These are phyloP conservation scores for Erythrobasidium yunnanense DNA, from an alignment of 768 basidiomycete species.

Conservation along the genomic window DNA sequence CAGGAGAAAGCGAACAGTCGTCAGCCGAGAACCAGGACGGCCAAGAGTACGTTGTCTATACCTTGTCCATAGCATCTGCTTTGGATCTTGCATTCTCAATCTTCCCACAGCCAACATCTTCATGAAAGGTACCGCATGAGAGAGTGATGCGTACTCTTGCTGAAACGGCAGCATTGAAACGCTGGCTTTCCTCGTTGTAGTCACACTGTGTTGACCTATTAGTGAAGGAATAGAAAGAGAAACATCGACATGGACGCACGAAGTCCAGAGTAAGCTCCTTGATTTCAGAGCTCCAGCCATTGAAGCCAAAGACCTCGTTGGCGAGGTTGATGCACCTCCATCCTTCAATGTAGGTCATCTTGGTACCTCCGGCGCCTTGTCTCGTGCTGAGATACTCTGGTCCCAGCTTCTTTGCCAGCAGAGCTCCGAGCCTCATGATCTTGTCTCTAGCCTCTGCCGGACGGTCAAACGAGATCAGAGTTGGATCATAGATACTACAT, in stretches of 20 bases:
- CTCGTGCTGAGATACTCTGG: constrained; percentile 86
- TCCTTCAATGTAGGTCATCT: constrained; percentile 87
- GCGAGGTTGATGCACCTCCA: constrained; percentile 98
- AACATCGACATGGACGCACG: constrained; percentile 36
- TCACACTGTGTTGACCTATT: constrained; percentile 51
- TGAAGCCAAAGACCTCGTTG: constrained; percentile 96
- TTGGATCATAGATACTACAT: too few relatives aligned
- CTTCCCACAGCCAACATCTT: constrained; percentile 85
- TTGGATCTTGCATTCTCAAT: constrained; percentile 77
- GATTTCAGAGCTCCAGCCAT: constrained; percentile 46
- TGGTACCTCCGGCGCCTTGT: constrained; percentile 66
- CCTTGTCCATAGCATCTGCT: constrained; percentile 81
- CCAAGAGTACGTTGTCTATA: too few relatives aligned
- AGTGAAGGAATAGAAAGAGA: neutral
- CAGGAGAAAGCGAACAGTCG: too few relatives aligned
- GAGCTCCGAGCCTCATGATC: constrained; percentile 50
- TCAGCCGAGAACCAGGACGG: too few relatives aligned
- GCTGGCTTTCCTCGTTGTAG: constrained; percentile 53
- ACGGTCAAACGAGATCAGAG: too few relatives aligned
- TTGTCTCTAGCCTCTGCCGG: constrained; percentile 34
- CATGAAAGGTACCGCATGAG: constrained; percentile 75
- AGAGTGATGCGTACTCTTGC: constrained; percentile 80
- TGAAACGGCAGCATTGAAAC: constrained; percentile 64
- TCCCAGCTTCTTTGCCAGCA: constrained; percentile 69
- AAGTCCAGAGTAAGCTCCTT: constrained; percentile 41